phyloP scores from a whole-genome alignment of 495 filamentous ascomycete species.

The Lasiosphaeria hispida region DNA sequence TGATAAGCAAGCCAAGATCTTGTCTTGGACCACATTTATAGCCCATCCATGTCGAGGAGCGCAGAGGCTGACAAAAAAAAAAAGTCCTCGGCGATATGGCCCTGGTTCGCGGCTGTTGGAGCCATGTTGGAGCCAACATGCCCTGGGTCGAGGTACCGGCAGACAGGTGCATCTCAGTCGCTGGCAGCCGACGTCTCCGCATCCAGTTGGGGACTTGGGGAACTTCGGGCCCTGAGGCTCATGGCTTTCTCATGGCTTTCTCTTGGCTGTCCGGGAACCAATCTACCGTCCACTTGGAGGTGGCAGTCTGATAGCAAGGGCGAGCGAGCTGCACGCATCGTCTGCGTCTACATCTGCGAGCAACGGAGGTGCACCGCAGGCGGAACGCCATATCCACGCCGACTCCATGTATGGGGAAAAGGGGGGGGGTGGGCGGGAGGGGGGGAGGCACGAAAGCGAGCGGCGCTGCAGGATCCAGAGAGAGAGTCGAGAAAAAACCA shows the following conservation, averaged over 20 bases:
- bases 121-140: background rate
- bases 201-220: too few relatives aligned
- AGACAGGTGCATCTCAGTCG: too few relatives aligned
- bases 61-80: background rate
- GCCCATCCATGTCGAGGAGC: background rate
- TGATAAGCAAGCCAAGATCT: constrained; percentile 3
- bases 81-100: background rate
- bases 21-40: constrained; percentile 3
- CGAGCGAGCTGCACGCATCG: background rate
- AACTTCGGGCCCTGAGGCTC: too few relatives aligned
- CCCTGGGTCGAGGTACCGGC: too few relatives aligned
- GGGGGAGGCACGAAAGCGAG: background rate
- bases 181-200: too few relatives aligned
- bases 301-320: too few relatives aligned
- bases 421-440: background rate
- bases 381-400: background rate
- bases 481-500: background rate
- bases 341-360: constrained; percentile 11
- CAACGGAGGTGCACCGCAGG: background rate
- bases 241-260: too few relatives aligned
- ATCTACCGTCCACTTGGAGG: too few relatives aligned
- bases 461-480: background rate
- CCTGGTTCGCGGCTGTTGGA: background rate
- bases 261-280: too few relatives aligned
- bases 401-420: background rate